Evolutionary conservation across 2,329 filamentous ascomycete species (phyloP).

Genomic region (Claviceps sp.): DNA sequence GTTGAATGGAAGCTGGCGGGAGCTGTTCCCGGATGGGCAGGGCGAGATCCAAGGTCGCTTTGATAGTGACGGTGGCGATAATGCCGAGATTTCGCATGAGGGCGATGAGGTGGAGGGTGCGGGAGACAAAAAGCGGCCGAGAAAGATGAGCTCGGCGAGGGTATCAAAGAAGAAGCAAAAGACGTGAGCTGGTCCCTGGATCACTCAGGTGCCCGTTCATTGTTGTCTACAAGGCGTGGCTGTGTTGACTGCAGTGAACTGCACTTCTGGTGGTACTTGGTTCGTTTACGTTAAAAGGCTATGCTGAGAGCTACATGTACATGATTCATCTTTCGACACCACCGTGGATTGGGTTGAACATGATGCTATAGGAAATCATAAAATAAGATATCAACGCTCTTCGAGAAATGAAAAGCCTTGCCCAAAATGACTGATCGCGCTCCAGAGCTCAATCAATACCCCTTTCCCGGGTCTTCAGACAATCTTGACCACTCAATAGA

Average conservation of each 20-base stretch:
- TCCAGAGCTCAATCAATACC: conserved; percentile 8
- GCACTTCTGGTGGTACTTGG: too few species aligned
- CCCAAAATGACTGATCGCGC: neutral
- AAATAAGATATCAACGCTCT: too few species aligned
- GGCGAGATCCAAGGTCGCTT: conserved; percentile 28
- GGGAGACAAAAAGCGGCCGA: conserved; percentile 13
- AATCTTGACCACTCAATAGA: conserved; percentile 22
- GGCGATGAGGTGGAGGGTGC: conserved; percentile 9
- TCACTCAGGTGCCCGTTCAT: too few species aligned
- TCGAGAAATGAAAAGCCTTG: neutral
- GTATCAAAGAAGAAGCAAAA: conserved; percentile 14
- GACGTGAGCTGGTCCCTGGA: conserved; percentile 3
- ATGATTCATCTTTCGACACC: too few species aligned
- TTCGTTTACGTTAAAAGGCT: too few species aligned
- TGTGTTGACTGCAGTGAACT: too few species aligned
- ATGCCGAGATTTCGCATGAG: conserved; percentile 14
- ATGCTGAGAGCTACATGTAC: too few species aligned
- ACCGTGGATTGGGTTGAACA: too few species aligned
- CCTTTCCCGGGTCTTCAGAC: conserved; percentile 11
- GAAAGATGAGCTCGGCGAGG: conserved; percentile 6
- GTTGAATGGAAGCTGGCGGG: conserved; percentile 43
- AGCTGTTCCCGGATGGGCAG: conserved; percentile 26
- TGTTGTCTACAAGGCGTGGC: too few species aligned
- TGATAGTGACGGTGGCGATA: conserved; percentile 20
- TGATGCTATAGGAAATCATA: too few species aligned